Evolutionary conservation across 2,329 filamentous ascomycete genomes (phyloP).

Genomic region (Fusarium luffae): DNA sequence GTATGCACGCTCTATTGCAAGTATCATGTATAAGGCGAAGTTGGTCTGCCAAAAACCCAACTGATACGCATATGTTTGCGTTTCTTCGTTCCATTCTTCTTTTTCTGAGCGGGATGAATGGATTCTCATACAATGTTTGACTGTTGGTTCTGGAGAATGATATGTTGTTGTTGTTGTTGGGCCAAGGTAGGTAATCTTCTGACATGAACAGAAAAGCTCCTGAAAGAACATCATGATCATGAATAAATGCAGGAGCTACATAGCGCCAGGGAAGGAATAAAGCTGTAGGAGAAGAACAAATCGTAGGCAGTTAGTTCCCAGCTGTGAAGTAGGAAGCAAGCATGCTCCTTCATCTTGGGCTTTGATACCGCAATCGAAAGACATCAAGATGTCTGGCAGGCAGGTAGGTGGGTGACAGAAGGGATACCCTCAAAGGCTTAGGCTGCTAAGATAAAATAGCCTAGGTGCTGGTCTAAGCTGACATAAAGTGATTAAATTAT

Average conservation of each 20-base stretch:
- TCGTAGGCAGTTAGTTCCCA: background rate
- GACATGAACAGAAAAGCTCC: background rate
- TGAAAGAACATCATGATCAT: background rate
- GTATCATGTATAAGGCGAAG: background rate
- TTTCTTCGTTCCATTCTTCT: background rate
- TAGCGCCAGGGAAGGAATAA: background rate
- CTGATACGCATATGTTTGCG: background rate
- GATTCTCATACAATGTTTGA: background rate
- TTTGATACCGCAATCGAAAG: background rate
- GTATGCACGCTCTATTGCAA: background rate
- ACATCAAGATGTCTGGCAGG: background rate
- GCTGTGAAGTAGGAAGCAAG: background rate
- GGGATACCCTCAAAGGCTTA: no score
- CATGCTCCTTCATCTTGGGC: background rate
- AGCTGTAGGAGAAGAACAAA: background rate
- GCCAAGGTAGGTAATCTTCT: background rate
- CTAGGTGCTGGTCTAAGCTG: no score
- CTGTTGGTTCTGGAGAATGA: background rate
- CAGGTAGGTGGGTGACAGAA: no score
- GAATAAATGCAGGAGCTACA: background rate
- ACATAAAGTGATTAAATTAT: no score
- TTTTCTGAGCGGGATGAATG: background rate
- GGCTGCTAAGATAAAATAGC: no score
- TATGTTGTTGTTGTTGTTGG: background rate
- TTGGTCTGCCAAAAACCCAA: background rate